phyloP scores from a whole-genome alignment of 2,329 filamentous ascomycete genomes.

The Penicillium sp. region DNA sequence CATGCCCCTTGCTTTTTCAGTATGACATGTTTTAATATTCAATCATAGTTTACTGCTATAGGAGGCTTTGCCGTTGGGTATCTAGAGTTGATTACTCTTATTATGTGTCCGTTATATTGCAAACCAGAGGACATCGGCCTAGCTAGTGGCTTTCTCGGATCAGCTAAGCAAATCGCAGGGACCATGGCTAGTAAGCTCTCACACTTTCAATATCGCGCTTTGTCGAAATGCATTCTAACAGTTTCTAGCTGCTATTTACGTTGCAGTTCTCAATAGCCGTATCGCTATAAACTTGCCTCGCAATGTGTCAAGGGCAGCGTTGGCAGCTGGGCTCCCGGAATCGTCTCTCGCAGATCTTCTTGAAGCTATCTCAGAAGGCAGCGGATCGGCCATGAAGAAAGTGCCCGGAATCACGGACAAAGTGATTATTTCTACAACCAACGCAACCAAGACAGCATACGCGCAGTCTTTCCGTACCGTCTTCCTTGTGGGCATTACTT shows the following conservation, averaged over 20 bases:
- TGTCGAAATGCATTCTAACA: background rate
- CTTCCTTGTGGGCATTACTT: conserved; percentile 5
- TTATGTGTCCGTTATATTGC: conserved; percentile 21
- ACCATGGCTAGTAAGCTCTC: conserved; percentile 23
- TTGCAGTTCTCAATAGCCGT: conserved; percentile 25
- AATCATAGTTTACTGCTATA: conserved; percentile 24
- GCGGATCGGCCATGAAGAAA: background rate
- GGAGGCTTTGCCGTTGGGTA: conserved; percentile 31
- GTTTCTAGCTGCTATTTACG: conserved; percentile 26
- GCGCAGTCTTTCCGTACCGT: conserved; percentile 4
- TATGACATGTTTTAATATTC: no score
- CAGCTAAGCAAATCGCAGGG: conserved; percentile 27
- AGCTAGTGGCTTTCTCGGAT: conserved; percentile 24
- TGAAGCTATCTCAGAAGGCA: background rate
- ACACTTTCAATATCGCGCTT: background rate
- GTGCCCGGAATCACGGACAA: background rate
- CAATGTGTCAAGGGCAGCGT: background rate
- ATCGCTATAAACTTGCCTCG: background rate
- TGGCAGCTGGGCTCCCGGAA: background rate
- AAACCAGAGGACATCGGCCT: conserved; percentile 28
- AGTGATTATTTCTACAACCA: background rate
- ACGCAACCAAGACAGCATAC: conserved; percentile 4
- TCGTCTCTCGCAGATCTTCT: background rate
- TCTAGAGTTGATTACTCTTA: conserved; percentile 28
- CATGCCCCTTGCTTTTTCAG: background rate